These are phyloP conservation scores for Macrolepiota albuminosa DNA, from an alignment of 768 basidiomycete species.

Conservation along the genomic window DNA sequence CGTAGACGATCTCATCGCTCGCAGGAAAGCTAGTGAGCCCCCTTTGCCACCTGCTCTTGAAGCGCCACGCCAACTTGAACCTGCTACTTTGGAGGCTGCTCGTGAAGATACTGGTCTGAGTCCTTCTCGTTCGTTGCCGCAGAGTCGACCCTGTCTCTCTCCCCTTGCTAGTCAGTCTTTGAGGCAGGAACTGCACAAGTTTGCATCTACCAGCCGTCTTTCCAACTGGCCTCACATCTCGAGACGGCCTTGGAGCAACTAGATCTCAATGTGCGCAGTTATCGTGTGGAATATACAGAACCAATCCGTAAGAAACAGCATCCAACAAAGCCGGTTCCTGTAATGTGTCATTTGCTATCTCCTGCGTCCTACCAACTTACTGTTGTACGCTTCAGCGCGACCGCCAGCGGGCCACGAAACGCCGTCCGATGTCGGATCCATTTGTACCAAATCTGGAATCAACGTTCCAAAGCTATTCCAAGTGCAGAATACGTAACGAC, in stretches of 20 bases:
- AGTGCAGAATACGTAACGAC: neutral
- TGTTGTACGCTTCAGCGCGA: neutral
- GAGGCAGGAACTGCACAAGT: slow-evolving; percentile 16
- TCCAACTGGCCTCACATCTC: slow-evolving; percentile 8
- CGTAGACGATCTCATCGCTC: slow-evolving; percentile 31
- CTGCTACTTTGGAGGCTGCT: neutral
- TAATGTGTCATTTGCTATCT: neutral
- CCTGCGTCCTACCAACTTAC: neutral
- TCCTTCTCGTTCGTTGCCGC: slow-evolving; percentile 18
- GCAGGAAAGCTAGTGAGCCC: slow-evolving; percentile 7
- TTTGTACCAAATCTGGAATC: neutral
- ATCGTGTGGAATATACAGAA: neutral
- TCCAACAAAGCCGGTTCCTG: neutral
- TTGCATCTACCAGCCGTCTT: slow-evolving; percentile 6
- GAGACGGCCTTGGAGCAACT: slow-evolving; percentile 8
- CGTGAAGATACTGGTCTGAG: neutral
- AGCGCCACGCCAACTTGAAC: neutral
- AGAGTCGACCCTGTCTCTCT: slow-evolving; percentile 16
- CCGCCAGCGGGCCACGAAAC: neutral
- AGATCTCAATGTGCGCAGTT: slow-evolving; percentile 8
- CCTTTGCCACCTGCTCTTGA: slow-evolving; percentile 6
- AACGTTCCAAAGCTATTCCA: neutral
- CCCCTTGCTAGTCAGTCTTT: slow-evolving; percentile 25
- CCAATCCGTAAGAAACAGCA: neutral
- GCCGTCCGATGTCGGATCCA: neutral